phyloP scores from a whole-genome alignment of 805 yeast genomes.

The Metschnikowia cerradonensis region DNA sequence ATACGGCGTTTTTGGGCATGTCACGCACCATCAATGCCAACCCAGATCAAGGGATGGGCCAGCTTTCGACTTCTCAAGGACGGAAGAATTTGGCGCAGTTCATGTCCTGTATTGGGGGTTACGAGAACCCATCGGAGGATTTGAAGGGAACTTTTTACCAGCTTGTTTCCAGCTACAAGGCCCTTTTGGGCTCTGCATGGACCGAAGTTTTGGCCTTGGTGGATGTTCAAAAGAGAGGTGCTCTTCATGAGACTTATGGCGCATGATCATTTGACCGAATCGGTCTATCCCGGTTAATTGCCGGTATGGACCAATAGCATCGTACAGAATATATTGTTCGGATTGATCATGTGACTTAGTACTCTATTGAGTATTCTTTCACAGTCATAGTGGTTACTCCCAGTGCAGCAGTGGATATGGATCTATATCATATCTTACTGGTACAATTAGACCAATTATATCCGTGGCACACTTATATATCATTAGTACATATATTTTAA shows the following conservation, averaged over 20 bases:
- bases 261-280: neutral
- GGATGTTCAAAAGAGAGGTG: slow-evolving; percentile 26
- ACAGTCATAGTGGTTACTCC: no score
- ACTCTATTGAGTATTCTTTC: no score
- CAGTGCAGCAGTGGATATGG: no score
- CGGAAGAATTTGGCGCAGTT: slow-evolving; percentile 49
- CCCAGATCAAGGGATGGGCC: slow-evolving; percentile 58
- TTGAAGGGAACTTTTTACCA: slow-evolving; percentile 43
- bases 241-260: slow-evolving; percentile 13
- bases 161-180: slow-evolving; percentile 43
- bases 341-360: no score
- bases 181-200: slow-evolving; percentile 45
- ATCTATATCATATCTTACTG: no score
- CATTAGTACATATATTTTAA: no score
- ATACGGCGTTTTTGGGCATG: slow-evolving; percentile 82
- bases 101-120: slow-evolving; percentile 55
- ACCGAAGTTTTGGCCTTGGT: slow-evolving; percentile 27
- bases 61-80: slow-evolving; percentile 41
- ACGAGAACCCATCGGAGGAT: slow-evolving; percentile 46
- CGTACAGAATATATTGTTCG: neutral
- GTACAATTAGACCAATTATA: no score
- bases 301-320: neutral
- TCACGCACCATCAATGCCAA: slow-evolving; percentile 59
- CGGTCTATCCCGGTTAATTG: no score
- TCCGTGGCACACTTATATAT: no score